Evolutionary conservation across 2,329 filamentous ascomycete genomes (phyloP).

Genomic region (Talaromyces sp.): DNA sequence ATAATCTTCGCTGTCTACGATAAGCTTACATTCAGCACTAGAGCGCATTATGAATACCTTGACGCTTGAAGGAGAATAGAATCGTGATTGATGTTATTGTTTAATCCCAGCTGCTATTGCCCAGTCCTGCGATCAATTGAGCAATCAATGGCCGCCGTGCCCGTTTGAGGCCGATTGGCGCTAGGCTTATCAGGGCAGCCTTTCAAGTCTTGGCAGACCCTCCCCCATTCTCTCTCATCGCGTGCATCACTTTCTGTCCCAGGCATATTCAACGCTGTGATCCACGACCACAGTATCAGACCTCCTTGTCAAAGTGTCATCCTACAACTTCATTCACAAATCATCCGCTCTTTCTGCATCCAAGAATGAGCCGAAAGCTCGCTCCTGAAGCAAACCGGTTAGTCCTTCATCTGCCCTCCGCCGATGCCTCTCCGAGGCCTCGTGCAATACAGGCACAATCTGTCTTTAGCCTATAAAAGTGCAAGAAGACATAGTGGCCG

Average conservation of each 20-base stretch:
- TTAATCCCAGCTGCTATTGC: neutral
- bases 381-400: slow-evolving; percentile 99
- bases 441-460: slow-evolving; percentile 11
- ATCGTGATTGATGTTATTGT: neutral
- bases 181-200: slow-evolving; percentile 16
- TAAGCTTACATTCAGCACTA: neutral
- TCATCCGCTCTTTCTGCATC: slow-evolving; percentile 23
- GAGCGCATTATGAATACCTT: neutral
- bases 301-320: neutral
- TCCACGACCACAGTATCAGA: neutral
- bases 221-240: neutral
- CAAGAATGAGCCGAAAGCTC: slow-evolving; percentile 66
- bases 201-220: slow-evolving; percentile 17
- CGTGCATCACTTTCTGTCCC: slow-evolving; percentile 1
- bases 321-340: neutral
- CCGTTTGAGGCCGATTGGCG: slow-evolving; percentile 8
- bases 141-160: neutral
- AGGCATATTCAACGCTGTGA: neutral
- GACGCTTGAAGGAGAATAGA: too few species aligned
- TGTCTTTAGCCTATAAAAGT: neutral
- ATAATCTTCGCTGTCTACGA: neutral
- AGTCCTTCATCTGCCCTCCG: slow-evolving; percentile 42
- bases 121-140: neutral
- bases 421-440: slow-evolving; percentile 22
- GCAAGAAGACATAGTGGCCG: neutral